These are phyloP conservation scores for Phoma sp. DNA, from an alignment of 2,329 filamentous ascomycete genomes.

Conservation along the genomic window DNA sequence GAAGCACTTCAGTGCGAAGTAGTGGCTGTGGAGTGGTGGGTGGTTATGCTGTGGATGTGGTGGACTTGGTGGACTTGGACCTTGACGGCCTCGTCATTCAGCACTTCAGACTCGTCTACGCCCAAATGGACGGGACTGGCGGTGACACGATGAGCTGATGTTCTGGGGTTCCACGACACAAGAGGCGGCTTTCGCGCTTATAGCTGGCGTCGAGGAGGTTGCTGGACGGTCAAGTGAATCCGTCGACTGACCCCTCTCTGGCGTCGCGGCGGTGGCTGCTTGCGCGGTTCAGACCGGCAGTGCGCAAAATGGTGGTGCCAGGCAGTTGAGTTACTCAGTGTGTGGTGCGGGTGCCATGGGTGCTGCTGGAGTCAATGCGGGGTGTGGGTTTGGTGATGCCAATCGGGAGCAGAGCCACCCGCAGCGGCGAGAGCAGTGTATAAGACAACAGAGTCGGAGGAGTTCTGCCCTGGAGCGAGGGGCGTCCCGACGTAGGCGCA, in stretches of 20 bases:
- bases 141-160: slow-evolving; percentile 20
- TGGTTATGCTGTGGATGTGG: background rate
- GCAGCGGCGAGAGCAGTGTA: slow-evolving; percentile 43
- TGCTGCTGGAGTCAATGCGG: slow-evolving; percentile 16
- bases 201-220: slow-evolving; percentile 6
- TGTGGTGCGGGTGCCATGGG: slow-evolving; percentile 9
- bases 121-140: slow-evolving; percentile 14
- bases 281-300: slow-evolving; percentile 6
- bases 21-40: slow-evolving; percentile 2
- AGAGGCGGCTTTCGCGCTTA: slow-evolving; percentile 32
- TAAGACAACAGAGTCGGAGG: slow-evolving; percentile 32
- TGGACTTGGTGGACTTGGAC: background rate
- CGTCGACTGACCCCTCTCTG: background rate
- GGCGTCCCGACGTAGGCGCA: slow-evolving; percentile 39
- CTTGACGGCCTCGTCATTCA: slow-evolving; percentile 3
- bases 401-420: slow-evolving; percentile 33
- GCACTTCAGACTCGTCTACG: background rate
- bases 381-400: slow-evolving; percentile 27
- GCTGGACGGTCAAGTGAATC: background rate
- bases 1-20: background rate
- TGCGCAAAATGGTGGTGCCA: background rate
- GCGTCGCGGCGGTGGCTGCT: slow-evolving; percentile 5
- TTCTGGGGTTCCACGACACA: slow-evolving; percentile 25
- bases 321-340: background rate
- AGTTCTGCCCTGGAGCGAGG: slow-evolving; percentile 31